phyloP scores from a whole-genome alignment of 495 filamentous ascomycete species.

The Aspergillus bridgeri region DNA sequence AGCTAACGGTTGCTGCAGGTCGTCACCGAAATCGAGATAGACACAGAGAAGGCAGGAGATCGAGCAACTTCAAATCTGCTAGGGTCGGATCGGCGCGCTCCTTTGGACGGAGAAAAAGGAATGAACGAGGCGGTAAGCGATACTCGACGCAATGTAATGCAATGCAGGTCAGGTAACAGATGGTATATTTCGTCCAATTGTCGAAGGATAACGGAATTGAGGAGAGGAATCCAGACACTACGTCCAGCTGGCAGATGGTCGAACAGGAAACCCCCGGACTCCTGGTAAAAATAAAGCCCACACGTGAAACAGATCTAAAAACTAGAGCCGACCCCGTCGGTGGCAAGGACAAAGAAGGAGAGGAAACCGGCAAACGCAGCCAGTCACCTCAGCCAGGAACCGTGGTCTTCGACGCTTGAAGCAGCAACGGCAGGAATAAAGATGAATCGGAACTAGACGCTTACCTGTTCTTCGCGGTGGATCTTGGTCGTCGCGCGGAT shows the following conservation, averaged over 20 bases:
- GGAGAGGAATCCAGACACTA: neutral
- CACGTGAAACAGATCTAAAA: neutral
- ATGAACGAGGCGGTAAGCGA: neutral
- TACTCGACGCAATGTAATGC: neutral
- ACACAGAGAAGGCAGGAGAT: neutral
- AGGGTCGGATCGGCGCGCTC: neutral
- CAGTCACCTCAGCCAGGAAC: neutral
- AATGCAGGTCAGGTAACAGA: neutral
- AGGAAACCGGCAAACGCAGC: neutral
- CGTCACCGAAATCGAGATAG: neutral
- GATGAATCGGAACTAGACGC: neutral
- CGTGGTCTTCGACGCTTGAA: neutral
- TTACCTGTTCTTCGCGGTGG: slow-evolving; percentile 7
- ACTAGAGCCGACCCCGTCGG: neutral
- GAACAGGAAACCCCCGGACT: neutral
- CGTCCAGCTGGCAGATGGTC: neutral
- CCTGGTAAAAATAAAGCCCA: neutral
- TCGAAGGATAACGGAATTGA: neutral
- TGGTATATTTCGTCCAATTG: neutral
- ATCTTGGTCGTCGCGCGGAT: slow-evolving; percentile 5
- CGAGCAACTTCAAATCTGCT: neutral
- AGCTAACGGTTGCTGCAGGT: neutral
- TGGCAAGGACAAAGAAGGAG: neutral
- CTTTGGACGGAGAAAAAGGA: slow-evolving; percentile 4
- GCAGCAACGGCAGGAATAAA: neutral